A percentile compares a stretch with the other conserved stretches of the same genome.
phyloP scores from a whole-genome alignment of 164 flowering plant genomes.

The Kingdonia uniflora region DNA sequence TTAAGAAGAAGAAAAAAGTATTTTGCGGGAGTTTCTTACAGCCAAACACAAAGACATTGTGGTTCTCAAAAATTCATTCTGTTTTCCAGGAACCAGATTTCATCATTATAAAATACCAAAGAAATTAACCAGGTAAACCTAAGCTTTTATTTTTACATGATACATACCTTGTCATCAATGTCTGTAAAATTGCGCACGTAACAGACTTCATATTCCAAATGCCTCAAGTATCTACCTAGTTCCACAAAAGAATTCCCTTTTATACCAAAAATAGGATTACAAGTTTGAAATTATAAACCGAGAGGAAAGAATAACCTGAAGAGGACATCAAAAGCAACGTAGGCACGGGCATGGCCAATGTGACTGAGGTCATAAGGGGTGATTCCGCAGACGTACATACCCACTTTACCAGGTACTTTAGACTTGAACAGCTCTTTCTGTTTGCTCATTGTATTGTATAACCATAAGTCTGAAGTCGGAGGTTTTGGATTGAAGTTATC shows the following conservation, averaged over 20 bases:
- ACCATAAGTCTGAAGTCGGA: conserved; percentile 34
- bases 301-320: conserved; percentile 40
- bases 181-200: conserved; percentile 95
- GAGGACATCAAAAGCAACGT: conserved; percentile 76
- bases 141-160: conserved; percentile 20
- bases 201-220: conserved; percentile 65
- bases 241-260: conserved; percentile 9
- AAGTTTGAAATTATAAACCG: not conserved
- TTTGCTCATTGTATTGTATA: conserved; percentile 72
- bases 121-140: not conserved
- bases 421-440: conserved; percentile 64
- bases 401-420: conserved; percentile 51
- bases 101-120: too few species aligned
- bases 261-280: too few species aligned
- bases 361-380: conserved; percentile 89
- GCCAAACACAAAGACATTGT: too few species aligned
- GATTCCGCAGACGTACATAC: conserved; percentile 91
- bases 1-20: too few species aligned
- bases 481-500: conserved; percentile 2
- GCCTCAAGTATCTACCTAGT: conserved; percentile 74
- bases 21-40: too few species aligned
- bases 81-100: too few species aligned
- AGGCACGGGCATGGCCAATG: conserved; percentile 86
- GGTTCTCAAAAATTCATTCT: too few species aligned
- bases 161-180: conserved; percentile 89